Base-by-base conservation (phyloP, 2,329 filamentous ascomycete genomes). In the Pseudocercospora pini-densiflorae region DNA sequence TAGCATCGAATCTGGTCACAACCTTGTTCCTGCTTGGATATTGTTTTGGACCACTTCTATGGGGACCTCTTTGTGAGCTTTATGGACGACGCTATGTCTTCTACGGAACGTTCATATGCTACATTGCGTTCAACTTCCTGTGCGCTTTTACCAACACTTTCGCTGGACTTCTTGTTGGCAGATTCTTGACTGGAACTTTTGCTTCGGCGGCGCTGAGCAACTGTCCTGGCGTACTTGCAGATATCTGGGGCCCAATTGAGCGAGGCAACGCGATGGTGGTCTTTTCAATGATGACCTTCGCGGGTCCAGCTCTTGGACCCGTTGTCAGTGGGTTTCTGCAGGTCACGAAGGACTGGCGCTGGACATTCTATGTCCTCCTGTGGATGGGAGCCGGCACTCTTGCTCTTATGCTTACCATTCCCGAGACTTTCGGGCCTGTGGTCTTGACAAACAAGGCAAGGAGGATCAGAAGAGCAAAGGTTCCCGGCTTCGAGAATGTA, bases 61-160 rank as follows among this genome's bases (percentile, higher is more conserved):
- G 88, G 82, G 89, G 88, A 0, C 90, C 90, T 0, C 75, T 91
- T 1, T 89, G 86, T 49, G 89, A 92, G 74, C 87, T 89, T 65
- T 86, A 85, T 66, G 88, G 89, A 7, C 83, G 89, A 14, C 80
- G 84, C 67, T 79, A 77, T 67, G 81, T 87, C 54, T 85, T 87
- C 70, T 83, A 85, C 72, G 70, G 74, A 40, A 77, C 77, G 8
- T 81, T 78, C 64, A 72, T 68, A 5, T 53, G 69, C 27, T 82
- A 82, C 65, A 74, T 81, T 47, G 80, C 80, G 0, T 86, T 87
- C 72, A 75, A 81, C 31, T 87, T 86, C 68, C 75, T 85, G 0
- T 87, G 85, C 69, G 84, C 86, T 10, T 88, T 85, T 68, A 81
- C 86, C 0, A 82, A 83, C 4, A 87, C 84, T 69, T 86, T 87